Evolutionary conservation across 495 filamentous ascomycete genomes (phyloP), one percentile per base, ranked within the genome.

Genomic region (Letharia lupina): DNA sequence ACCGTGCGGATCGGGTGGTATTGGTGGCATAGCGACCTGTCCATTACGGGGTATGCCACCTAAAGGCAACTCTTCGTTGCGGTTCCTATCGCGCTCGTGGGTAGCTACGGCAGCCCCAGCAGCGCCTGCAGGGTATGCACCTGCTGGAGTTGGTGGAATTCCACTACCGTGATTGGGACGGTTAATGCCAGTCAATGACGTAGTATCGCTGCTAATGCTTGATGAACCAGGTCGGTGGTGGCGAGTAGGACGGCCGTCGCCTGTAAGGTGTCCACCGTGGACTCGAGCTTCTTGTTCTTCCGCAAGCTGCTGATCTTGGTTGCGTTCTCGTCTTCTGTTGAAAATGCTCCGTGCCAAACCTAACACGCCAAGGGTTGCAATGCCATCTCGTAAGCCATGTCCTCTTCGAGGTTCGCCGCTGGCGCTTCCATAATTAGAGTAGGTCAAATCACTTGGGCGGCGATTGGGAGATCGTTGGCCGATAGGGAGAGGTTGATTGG

Each of bases 351-450:
- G 74, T 76, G 84, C 74, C 69, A 90, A 75, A 72, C 88, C 77
- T 78, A 83, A 75, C 11, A 82, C 81, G 15, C 91, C 91, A 8
- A 91, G 77, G 4, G 84, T 85, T 42, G 87, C 83, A 39, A 94
- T 68, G 1, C 86, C 86, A 71, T 91, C 85, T 31, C 82, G 80
- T 7, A 83, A 70, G 4, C 77, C 79, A 74, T 85, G 81, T 28
- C 80, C 79, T 12, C 75, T 71, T 41, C 76, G 74, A 23, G 74
- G 72, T 31, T 77, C 75, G 4, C 75, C 74, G 31, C 75, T 71
- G 59, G 81, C 81, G 18, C 80, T 78, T 60, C 71, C 75, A 56
- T 78, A 71, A 39, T 62, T 75, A 70, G 77, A 78, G 54, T 80
- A 79, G 4, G 64, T 64, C 39, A 64, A 47, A 0, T 69, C 70